phyloP scores from a whole-genome alignment of 306 rosid genomes.

The Citrullus colocynthis region DNA sequence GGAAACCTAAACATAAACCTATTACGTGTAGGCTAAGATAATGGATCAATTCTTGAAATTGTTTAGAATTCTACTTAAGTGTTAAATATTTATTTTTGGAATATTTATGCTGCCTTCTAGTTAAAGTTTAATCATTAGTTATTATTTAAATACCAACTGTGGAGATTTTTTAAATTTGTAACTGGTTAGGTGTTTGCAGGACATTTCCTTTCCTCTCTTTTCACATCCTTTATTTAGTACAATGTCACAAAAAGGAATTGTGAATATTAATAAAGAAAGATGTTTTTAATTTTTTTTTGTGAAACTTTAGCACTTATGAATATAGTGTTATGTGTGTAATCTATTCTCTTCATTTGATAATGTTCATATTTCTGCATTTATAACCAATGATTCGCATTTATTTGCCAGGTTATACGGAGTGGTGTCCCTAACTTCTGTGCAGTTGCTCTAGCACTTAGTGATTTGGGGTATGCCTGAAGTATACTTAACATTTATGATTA shows the following conservation, averaged over 20 bases:
- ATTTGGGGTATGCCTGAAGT: constrained; percentile 58
- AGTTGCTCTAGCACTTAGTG: constrained; percentile 79
- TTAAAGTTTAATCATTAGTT: too few species aligned
- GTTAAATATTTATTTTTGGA: neutral
- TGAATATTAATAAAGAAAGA: neutral
- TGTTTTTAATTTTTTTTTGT: neutral
- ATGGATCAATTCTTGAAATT: neutral
- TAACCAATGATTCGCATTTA: constrained; percentile 3
- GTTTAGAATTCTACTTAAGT: neutral
- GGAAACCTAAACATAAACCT: neutral
- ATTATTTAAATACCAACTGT: neutral
- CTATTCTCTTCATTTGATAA: neutral
- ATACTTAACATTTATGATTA: neutral
- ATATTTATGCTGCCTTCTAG: neutral
- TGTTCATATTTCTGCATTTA: neutral
- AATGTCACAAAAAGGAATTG: neutral
- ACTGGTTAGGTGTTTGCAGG: neutral
- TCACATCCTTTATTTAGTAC: neutral
- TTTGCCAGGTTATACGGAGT: constrained; percentile 78
- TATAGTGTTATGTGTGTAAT: neutral
- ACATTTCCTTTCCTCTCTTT: neutral
- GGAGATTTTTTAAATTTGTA: neutral
- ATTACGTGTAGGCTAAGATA: neutral
- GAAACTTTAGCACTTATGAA: neutral
- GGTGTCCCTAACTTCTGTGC: constrained; percentile 93